A percentile compares a stretch with the other conserved stretches of the same genome.
Evolutionary conservation across 1,284 basidiomycete genomes (phyloP).

Genomic region (Papiliotrema terrestris): DNA sequence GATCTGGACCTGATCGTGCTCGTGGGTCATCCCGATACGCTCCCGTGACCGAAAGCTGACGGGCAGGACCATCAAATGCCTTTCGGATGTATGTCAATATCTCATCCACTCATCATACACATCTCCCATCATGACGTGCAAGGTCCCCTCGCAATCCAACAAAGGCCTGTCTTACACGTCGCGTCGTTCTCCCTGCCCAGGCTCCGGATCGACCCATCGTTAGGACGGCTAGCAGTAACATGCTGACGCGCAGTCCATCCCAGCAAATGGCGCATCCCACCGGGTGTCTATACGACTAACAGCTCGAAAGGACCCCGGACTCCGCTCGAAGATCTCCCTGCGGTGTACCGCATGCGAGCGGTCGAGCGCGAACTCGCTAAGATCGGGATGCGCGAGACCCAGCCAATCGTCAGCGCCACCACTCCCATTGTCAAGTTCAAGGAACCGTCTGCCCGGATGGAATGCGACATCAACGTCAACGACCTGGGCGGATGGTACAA

Average conservation of each 20-base stretch:
- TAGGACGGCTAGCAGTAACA: background rate
- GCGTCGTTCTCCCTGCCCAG: too few relatives aligned
- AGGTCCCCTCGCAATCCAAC: background rate
- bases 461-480: slow-evolving; percentile 47
- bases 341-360: slow-evolving; percentile 34
- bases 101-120: background rate
- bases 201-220: too few relatives aligned
- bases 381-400: slow-evolving; percentile 18
- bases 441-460: slow-evolving; percentile 12
- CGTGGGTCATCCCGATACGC: slow-evolving; percentile 15
- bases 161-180: too few relatives aligned
- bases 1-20: slow-evolving; percentile 46
- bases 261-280: slow-evolving; percentile 15
- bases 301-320: background rate
- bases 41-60: slow-evolving; percentile 7
- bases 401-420: slow-evolving; percentile 27
- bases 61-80: slow-evolving; percentile 28
- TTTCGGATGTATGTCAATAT: slow-evolving; percentile 33
- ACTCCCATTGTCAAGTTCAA: slow-evolving; percentile 49
- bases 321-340: slow-evolving; percentile 14
- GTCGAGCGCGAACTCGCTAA: slow-evolving; percentile 19
- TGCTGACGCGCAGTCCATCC: slow-evolving; percentile 5
- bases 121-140: too few relatives aligned
- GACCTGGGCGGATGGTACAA: slow-evolving; percentile 49
- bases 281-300: background rate